Percentiles rank a stretch among this genome's conserved stretches.
phyloP scores from a whole-genome alignment of 1,284 basidiomycete species.

The Puccinia brachypodii region DNA sequence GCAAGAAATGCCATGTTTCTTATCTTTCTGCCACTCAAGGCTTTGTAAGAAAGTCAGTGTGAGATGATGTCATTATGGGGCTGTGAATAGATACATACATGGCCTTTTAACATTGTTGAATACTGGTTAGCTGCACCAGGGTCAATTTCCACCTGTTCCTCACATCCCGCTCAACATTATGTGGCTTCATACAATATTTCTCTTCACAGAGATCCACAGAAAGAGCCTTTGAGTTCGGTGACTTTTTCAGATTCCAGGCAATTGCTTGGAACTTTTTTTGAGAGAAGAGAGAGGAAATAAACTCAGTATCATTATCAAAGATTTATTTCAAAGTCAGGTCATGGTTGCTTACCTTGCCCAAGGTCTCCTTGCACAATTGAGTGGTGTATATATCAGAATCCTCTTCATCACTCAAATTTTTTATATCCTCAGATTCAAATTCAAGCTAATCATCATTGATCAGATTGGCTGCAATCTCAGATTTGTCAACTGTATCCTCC shows the following conservation, averaged over 20 bases:
- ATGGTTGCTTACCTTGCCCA: neutral
- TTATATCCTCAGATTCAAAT: neutral
- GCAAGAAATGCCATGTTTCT: neutral
- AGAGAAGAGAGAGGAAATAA: no score
- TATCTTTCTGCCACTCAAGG: conserved; percentile 24
- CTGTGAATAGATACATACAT: neutral
- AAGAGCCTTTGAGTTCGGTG: neutral
- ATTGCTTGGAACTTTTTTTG: neutral
- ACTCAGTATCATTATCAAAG: neutral
- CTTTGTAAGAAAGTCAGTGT: neutral
- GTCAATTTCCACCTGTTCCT: neutral
- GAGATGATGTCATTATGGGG: neutral
- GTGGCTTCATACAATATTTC: neutral
- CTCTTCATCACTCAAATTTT: neutral
- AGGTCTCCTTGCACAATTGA: neutral
- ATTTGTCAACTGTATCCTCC: neutral
- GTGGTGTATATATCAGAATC: neutral
- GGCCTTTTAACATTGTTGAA: neutral
- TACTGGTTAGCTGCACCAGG: neutral
- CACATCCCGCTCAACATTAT: neutral
- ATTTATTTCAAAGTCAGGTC: neutral
- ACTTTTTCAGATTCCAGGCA: neutral
- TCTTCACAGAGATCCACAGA: neutral
- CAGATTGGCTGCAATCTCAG: neutral
- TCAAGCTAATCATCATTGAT: neutral